phyloP scores from a whole-genome alignment of 148 eudicot genomes.

The Camellia granthamiana region DNA sequence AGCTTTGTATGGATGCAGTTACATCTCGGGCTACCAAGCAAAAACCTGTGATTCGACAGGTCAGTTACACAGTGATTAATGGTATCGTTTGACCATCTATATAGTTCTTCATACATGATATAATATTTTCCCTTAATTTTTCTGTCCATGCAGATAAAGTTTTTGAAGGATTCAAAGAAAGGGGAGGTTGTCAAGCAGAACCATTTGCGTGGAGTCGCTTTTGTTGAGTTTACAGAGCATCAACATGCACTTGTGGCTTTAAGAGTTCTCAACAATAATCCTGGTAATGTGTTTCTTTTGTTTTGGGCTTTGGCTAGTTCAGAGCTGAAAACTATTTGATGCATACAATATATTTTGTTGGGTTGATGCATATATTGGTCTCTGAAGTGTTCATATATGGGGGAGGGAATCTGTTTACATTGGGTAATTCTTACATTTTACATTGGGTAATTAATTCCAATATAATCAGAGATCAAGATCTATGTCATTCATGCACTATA shows the following conservation, averaged over 20 bases:
- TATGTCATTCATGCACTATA: background rate
- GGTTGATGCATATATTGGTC: background rate
- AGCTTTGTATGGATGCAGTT: constrained; percentile 74
- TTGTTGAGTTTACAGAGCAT: constrained; percentile 87
- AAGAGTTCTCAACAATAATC: constrained; percentile 95
- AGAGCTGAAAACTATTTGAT: background rate
- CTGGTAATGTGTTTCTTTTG: constrained; percentile 46
- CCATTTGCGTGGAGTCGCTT: constrained; percentile 94
- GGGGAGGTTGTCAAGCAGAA: constrained; percentile 52
- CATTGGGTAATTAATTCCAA: background rate
- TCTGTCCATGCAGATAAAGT: constrained; percentile 59
- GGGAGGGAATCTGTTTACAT: background rate
- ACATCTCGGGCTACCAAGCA: constrained; percentile 87
- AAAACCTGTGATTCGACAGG: constrained; percentile 81
- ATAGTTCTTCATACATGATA: background rate
- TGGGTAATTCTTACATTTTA: too few species aligned
- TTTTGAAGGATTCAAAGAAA: constrained; percentile 62
- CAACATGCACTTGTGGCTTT: constrained; percentile 95
- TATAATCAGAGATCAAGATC: background rate
- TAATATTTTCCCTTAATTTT: background rate
- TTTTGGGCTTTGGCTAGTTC: background rate
- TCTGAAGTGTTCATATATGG: background rate
- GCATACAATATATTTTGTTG: background rate
- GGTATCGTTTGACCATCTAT: constrained; percentile 15
- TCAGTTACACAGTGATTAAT: constrained; percentile 22